Conservation (phyloP, 2,329 filamentous ascomycete species). For the Aspergillus flavus region DNA sequence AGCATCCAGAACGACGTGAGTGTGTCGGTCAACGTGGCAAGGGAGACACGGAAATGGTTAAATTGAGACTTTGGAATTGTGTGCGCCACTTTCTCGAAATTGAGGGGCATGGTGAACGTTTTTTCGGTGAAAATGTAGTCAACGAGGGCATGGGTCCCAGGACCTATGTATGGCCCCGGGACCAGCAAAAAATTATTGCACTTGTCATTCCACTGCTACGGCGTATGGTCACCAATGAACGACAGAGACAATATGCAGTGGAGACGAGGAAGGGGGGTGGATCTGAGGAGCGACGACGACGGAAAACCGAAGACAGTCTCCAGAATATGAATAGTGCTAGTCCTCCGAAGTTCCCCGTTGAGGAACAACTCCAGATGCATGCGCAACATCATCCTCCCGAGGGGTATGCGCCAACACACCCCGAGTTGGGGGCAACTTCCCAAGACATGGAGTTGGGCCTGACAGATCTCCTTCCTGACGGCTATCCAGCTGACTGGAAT, state of each 20-base stretch:
- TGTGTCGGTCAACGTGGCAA: conserved; percentile 60
- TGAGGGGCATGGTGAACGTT: conserved; percentile 55
- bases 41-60: conserved; percentile 60
- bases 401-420: conserved; percentile 27
- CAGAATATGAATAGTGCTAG: conserved; percentile 29
- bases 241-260: conserved; percentile 60
- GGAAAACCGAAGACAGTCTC: conserved; percentile 39
- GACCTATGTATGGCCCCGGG: conserved; percentile 56
- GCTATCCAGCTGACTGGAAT: conserved; percentile 44
- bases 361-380: conserved; percentile 38
- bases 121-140: conserved; percentile 52
- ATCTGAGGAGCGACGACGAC: conserved; percentile 39
- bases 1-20: conserved; percentile 57
- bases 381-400: conserved; percentile 29
- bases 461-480: conserved; percentile 39
- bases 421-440: conserved; percentile 26
- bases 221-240: conserved; percentile 63
- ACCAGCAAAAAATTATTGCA: conserved; percentile 59
- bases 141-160: conserved; percentile 43
- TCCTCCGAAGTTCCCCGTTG: conserved; percentile 26
- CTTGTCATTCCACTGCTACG: conserved; percentile 59
- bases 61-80: conserved; percentile 58
- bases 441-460: conserved; percentile 34
- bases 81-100: conserved; percentile 56
- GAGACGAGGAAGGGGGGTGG: conserved; percentile 55